A percentile compares a stretch with the other conserved stretches of the same genome.
Evolutionary conservation across 306 rosid species (phyloP).

Genomic region (Quercus cerris): DNA sequence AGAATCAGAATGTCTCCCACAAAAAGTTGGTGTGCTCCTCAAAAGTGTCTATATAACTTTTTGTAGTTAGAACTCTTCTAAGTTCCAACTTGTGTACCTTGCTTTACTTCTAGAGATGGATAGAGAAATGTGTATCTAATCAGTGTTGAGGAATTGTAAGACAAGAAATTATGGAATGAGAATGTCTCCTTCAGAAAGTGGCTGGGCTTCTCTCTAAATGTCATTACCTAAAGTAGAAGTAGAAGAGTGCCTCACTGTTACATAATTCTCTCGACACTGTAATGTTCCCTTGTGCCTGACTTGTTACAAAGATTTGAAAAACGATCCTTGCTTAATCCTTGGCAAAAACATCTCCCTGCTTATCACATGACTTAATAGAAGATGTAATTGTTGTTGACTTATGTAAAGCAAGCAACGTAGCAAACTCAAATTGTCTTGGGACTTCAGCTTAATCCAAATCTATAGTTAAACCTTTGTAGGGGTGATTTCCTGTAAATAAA

Average conservation of each 20-base stretch:
- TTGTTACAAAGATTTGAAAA: neutral
- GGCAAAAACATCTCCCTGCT: neutral
- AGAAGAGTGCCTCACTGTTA: neutral
- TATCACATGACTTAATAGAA: neutral
- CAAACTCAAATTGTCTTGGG: too few species aligned
- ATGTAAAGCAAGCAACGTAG: too few species aligned
- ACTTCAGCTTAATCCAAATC: too few species aligned
- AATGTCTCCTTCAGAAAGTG: neutral
- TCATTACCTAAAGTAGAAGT: neutral
- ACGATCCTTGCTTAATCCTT: neutral
- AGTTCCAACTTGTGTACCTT: neutral
- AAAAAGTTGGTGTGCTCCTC: too few species aligned
- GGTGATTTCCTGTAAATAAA: too few species aligned
- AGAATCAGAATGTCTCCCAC: neutral
- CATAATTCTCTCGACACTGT: neutral
- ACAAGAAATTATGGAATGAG: neutral
- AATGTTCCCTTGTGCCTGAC: neutral
- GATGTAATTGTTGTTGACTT: neutral
- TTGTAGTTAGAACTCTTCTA: neutral
- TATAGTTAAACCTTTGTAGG: too few species aligned
- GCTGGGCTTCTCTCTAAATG: too few species aligned
- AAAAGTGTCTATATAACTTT: neutral
- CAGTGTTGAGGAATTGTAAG: neutral
- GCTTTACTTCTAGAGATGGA: neutral
- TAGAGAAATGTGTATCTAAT: neutral